Evolutionary conservation across 177 flowering plant genomes (phyloP), one percentile per base, ranked within the genome.

Genomic region (Vitis hybrid): DNA sequence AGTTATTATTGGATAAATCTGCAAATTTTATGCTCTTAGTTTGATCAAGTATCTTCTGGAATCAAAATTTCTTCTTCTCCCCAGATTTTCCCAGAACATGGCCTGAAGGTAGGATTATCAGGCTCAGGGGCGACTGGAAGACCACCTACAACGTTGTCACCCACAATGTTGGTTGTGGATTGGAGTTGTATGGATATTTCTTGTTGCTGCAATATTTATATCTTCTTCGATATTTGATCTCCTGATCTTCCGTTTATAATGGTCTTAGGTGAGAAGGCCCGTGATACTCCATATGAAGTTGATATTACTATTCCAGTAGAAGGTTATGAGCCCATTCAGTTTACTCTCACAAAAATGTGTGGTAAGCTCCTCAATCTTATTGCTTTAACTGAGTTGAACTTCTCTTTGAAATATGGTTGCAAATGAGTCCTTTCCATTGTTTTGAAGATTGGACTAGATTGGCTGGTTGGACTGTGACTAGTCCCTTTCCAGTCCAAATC

Each of bases 81-180:
- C 61, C 83, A 94, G 97, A 87, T 86, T 74, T 72, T 69, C 69
- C 99, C 98, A 12, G 83, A 85, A 51, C 74, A 82, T 19, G 98
- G 98, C 50, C 79, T 95, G 52, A 85, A 86, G 67, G 85, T 91
- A 68, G 74, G 59, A 54, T 56, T 91, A 68, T 88, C 92, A 32
- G 99, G 97, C 60, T 87, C 94, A 35, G 95, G 81, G 52, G 83
- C 86, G 68, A 75, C 74, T 72, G 96, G 94, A 66, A 82, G 61
- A 52, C 86, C 89, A 65, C 96, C 98, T 17, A 90, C 99, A 75
- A 93, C 99, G 46, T 80, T 92, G 75, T 91, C 97, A 49, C 99
- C 99, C 11, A 74, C 93, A 50, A 72, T 75, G 65, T 56, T 95
- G 77, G 61, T 74, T 68, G 64, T 95, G 54, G 92, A 87, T 68